Base-by-base conservation (phyloP, 129 eudicot species). In the Chrysanthemum makinoi region DNA sequence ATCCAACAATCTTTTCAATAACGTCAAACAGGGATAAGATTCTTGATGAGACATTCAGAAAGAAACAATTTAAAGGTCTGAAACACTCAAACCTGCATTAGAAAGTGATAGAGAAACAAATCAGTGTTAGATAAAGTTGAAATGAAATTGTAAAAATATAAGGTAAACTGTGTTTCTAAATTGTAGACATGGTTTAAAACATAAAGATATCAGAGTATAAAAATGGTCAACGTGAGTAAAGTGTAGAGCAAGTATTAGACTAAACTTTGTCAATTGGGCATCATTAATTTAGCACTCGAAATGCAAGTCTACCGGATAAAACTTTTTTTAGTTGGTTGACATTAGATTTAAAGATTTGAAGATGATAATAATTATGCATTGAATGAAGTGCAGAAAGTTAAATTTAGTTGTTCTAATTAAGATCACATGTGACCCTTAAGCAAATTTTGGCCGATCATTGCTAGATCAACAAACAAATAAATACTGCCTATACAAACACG, bases 31-130 rank as follows among this genome's bases (percentile, higher is more conserved):
- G n/a, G 24, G 9, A 18, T 33, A 52, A 64, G 5, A 10, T 66
- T 74, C 73, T 55, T 46, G 67, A 66, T 20, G 16, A 17, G 6
- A 50, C 49, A 28, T 47, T 59, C 30, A 7, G 6, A 47, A 47
- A 50, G 26, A 59, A 10, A 9, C 57, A 3, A 26, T 43, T 20
- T 58, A 82, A 19, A 82, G 86, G 24, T 82, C 86, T 62, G 77
- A 82, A n/a, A 82, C 86, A n/a, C 80, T 82, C 80, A 82, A 77
- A 82, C 86, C 86, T 82, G 80, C 63, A 62, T 43, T 6, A 39
- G 17, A 55, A 14, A 16, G 4, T 69, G 20, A 0, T 14, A n/a
- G 2, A 14, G 11, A 10, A 9, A 35, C 4, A 30, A 30, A 30
- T 30, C 35, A 4, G 6, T 30, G 35, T 73, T 62, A n/a, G 24